Conservation (phyloP, 148 eudicot species). For the Beta vulgaris region DNA sequence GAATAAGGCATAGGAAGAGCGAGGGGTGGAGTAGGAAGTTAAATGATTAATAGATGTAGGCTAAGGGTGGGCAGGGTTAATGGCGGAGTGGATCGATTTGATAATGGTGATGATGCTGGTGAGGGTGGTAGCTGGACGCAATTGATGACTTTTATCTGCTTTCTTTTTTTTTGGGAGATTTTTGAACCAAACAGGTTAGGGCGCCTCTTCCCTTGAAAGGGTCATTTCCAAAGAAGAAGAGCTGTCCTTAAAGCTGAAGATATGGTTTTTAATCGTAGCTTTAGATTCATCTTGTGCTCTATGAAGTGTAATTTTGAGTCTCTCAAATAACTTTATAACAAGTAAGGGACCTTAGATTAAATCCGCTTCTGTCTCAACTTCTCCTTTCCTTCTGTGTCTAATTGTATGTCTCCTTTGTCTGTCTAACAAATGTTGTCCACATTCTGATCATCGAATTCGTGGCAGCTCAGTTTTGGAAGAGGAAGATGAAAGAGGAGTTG, state of each 20-base stretch:
- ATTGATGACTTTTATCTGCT: neutral
- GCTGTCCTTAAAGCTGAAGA: neutral
- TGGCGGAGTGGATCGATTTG: neutral
- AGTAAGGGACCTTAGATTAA: too few species aligned
- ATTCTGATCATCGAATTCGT: slow-evolving; percentile 34
- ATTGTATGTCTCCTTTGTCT: slow-evolving; percentile 1
- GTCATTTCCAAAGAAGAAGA: neutral
- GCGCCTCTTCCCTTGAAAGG: neutral
- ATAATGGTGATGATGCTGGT: neutral
- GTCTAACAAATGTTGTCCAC: neutral
- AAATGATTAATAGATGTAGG: neutral
- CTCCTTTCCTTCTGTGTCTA: neutral
- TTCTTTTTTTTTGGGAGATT: neutral
- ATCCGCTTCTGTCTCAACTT: too few species aligned
- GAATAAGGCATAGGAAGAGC: neutral
- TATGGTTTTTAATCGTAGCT: neutral
- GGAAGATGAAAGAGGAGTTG: slow-evolving; percentile 90
- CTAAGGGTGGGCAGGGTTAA: neutral
- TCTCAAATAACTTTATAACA: neutral
- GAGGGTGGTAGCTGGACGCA: neutral
- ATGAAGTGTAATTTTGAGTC: neutral
- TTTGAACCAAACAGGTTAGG: neutral
- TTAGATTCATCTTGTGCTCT: neutral
- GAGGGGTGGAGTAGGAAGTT: too few species aligned
- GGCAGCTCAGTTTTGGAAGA: slow-evolving; percentile 97